phyloP scores from a whole-genome alignment of 768 basidiomycete genomes.

The Hericium rajendrae region DNA sequence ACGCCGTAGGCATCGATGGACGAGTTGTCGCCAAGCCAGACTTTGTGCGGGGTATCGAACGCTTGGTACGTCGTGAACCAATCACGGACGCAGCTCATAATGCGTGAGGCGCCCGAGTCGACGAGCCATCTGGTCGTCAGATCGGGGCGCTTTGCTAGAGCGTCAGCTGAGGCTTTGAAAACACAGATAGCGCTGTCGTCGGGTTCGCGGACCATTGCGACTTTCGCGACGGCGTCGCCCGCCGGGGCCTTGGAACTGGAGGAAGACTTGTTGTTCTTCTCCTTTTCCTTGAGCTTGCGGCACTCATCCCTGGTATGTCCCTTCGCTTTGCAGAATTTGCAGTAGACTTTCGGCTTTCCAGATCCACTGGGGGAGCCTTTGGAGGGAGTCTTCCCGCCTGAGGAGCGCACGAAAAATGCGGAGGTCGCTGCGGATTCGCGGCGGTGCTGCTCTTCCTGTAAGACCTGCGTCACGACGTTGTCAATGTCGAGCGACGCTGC shows the following conservation, averaged over 20 bases:
- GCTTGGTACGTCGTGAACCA: background rate
- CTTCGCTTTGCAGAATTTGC: background rate
- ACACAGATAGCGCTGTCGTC: too few species aligned
- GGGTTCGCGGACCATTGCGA: too few species aligned
- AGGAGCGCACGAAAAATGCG: background rate
- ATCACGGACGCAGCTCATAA: constrained; percentile 9
- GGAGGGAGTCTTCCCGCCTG: background rate
- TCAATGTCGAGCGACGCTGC: constrained; percentile 2
- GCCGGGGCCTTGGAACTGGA: background rate
- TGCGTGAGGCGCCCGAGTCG: constrained; percentile 12
- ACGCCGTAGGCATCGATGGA: constrained; percentile 9
- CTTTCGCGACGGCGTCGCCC: background rate
- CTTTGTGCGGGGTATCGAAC: background rate
- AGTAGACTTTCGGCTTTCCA: background rate
- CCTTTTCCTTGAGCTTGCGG: background rate
- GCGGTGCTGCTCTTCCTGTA: constrained; percentile 10
- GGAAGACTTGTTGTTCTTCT: constrained; percentile 1
- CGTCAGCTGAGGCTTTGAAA: background rate
- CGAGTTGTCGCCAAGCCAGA: constrained; percentile 12
- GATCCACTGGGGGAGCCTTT: background rate
- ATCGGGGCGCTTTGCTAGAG: background rate
- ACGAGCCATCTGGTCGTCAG: constrained; percentile 7
- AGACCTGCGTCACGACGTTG: constrained; percentile 1
- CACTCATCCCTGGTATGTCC: background rate
- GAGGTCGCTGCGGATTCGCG: background rate